phyloP scores from a whole-genome alignment of 1,284 basidiomycete genomes.

The Agaricales sp. region DNA sequence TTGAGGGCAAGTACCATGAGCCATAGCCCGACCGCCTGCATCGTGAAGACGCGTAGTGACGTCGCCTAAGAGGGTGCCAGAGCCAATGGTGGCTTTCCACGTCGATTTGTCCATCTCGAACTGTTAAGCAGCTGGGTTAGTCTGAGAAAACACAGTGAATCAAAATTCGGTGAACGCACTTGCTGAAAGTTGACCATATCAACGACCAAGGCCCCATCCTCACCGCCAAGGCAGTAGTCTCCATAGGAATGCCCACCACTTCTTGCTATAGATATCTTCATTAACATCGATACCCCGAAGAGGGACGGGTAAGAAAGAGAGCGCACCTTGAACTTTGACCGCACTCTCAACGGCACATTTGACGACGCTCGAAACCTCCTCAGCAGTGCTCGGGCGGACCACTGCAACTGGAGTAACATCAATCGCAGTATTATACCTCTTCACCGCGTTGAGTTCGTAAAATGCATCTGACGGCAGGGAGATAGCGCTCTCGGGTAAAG shows the following conservation, averaged over 20 bases:
- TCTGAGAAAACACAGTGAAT: background rate
- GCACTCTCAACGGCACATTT: slow-evolving; percentile 11
- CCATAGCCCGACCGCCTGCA: slow-evolving; percentile 13
- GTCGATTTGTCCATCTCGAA: slow-evolving; percentile 13
- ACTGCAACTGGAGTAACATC: slow-evolving; percentile 11
- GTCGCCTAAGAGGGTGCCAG: slow-evolving; percentile 13
- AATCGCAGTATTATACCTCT: slow-evolving; percentile 11
- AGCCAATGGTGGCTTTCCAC: slow-evolving; percentile 12
- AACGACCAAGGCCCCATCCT: slow-evolving; percentile 13
- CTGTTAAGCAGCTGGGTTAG: slow-evolving; percentile 1
- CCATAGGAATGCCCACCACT: slow-evolving; percentile 13
- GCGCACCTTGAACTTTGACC: slow-evolving; percentile 10
- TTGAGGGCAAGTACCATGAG: slow-evolving; percentile 14
- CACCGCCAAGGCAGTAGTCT: slow-evolving; percentile 11
- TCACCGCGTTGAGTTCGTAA: slow-evolving; percentile 10
- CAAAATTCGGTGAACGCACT: background rate
- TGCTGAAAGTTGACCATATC: slow-evolving; percentile 13
- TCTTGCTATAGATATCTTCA: slow-evolving; percentile 2
- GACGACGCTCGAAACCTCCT: slow-evolving; percentile 9
- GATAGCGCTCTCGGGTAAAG: slow-evolving; percentile 9
- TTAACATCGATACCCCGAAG: background rate
- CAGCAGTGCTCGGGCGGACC: slow-evolving; percentile 9
- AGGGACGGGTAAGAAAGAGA: background rate
- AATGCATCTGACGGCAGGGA: slow-evolving; percentile 10
- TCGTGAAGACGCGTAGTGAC: slow-evolving; percentile 11